A percentile compares a stretch with the other conserved stretches of the same genome.
Conservation (phyloP, 352 stramenopile genomes). For the Blastocystis sp. region DNA sequence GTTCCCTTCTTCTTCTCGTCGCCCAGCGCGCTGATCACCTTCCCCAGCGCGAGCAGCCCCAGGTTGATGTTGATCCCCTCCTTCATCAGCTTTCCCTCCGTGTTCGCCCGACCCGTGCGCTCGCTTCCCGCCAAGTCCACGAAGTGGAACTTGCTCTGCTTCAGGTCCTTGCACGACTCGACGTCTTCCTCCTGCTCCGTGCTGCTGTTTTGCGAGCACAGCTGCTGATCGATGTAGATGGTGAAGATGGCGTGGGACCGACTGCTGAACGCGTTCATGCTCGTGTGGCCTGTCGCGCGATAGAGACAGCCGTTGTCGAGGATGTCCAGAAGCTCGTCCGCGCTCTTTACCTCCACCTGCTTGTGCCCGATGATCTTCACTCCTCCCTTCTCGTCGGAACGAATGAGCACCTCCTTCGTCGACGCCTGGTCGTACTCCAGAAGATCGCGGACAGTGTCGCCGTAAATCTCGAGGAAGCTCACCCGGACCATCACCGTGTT, state of each 20-base stretch:
- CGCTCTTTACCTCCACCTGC: slow-evolving; percentile 81
- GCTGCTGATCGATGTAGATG: slow-evolving; percentile 82
- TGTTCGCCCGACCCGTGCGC: slow-evolving; percentile 87
- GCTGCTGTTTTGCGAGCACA: neutral
- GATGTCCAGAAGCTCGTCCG: slow-evolving; percentile 84
- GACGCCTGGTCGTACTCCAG: slow-evolving; percentile 84
- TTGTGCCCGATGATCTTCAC: slow-evolving; percentile 85
- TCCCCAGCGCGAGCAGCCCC: slow-evolving; percentile 89
- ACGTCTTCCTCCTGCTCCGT: slow-evolving; percentile 63
- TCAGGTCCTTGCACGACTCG: slow-evolving; percentile 76
- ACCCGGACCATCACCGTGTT: slow-evolving; percentile 86
- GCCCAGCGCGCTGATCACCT: slow-evolving; percentile 90
- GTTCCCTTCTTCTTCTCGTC: slow-evolving; percentile 87
- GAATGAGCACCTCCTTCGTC: slow-evolving; percentile 87
- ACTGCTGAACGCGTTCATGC: slow-evolving; percentile 88
- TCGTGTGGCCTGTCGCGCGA: slow-evolving; percentile 83
- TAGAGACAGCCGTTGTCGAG: slow-evolving; percentile 83
- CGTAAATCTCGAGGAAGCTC: slow-evolving; percentile 97
- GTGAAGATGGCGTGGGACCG: slow-evolving; percentile 88
- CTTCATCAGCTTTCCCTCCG: slow-evolving; percentile 85
- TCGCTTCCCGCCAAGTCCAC: slow-evolving; percentile 93
- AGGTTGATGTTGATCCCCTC: slow-evolving; percentile 95
- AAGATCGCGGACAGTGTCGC: slow-evolving; percentile 93
- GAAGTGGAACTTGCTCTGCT: slow-evolving; percentile 88
- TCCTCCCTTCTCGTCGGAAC: slow-evolving; percentile 82